A percentile compares a stretch with the other conserved stretches of the same genome.
Evolutionary conservation across 495 filamentous ascomycete genomes (phyloP).

Genomic region (Penicillium goetzii): DNA sequence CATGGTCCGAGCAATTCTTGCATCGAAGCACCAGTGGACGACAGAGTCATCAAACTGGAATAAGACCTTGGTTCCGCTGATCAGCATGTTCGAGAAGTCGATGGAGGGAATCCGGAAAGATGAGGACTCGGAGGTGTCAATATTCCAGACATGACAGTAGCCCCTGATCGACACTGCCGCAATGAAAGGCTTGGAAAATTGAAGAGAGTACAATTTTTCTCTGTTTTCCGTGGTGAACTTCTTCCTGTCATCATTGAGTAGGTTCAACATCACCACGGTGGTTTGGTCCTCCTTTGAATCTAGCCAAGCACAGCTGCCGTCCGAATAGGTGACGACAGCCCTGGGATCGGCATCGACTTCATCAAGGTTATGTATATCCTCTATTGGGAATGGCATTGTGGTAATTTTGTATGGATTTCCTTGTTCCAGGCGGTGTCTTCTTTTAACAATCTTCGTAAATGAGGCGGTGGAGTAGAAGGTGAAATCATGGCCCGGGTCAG

Average conservation of each 20-base stretch:
- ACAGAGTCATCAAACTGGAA: constrained; percentile 20
- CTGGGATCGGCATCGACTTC: neutral
- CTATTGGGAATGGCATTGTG: neutral
- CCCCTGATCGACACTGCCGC: constrained; percentile 32
- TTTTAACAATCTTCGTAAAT: constrained; percentile 26
- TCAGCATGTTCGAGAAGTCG: constrained; percentile 16
- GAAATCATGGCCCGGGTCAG: neutral
- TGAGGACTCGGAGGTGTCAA: constrained; percentile 25
- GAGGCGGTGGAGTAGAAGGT: neutral
- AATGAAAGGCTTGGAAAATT: constrained; percentile 30
- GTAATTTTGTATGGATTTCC: constrained; percentile 20
- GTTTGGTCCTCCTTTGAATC: constrained; percentile 4
- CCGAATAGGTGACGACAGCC: constrained; percentile 25
- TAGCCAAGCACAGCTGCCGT: constrained; percentile 33
- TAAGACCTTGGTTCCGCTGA: constrained; percentile 25
- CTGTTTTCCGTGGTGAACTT: constrained; percentile 37
- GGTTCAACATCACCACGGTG: constrained; percentile 22
- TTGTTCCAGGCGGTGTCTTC: constrained; percentile 26
- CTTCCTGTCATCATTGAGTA: constrained; percentile 10
- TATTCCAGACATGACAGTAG: constrained; percentile 39
- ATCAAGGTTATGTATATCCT: neutral
- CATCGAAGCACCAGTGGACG: constrained; percentile 32
- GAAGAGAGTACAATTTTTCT: constrained; percentile 23
- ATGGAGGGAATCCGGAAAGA: constrained; percentile 26
- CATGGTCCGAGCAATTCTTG: constrained; percentile 24